A percentile compares a stretch with the other conserved stretches of the same genome.
Evolutionary conservation across 768 basidiomycete species (phyloP).

Genomic region (Leccinum longicurvipes): DNA sequence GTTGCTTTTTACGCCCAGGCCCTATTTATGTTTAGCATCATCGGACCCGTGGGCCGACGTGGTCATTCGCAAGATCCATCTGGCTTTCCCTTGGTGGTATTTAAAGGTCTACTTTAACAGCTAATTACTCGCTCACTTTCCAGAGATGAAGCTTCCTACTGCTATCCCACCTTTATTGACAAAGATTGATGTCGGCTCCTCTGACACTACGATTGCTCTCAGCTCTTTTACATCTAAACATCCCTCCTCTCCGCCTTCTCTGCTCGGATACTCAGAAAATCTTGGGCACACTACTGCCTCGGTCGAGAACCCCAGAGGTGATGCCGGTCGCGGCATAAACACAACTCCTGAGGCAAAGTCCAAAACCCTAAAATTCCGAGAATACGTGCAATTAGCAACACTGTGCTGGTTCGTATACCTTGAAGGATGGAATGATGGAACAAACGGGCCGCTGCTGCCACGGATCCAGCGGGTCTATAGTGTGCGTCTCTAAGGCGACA

Average conservation of each 20-base stretch:
- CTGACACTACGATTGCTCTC: conserved; percentile 1
- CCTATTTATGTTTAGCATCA: not conserved
- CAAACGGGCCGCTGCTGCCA: conserved; percentile 71
- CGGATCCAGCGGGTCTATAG: conserved; percentile 59
- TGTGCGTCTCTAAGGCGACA: conserved; percentile 24
- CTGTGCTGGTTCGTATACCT: conserved; percentile 59
- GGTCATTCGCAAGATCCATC: not conserved
- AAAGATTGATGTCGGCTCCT: not conserved
- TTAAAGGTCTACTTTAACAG: not conserved
- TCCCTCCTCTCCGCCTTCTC: conserved; percentile 1
- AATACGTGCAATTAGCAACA: conserved; percentile 47
- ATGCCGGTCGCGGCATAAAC: not conserved
- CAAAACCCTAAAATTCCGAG: conserved; percentile 8
- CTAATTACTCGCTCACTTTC: not conserved
- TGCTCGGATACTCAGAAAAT: conserved; percentile 2
- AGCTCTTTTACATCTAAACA: not conserved
- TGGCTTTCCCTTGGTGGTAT: not conserved
- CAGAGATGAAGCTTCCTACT: conserved; percentile 1
- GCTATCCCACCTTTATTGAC: not conserved
- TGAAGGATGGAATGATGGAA: conserved; percentile 77
- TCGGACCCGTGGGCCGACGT: conserved; percentile 2
- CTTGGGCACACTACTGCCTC: not conserved
- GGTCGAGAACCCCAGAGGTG: not conserved
- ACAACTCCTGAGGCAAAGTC: conserved; percentile 1
- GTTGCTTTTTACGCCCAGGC: not conserved